Conservation (phyloP, 2,329 filamentous ascomycete genomes). For the Trichoderma breve region DNA sequence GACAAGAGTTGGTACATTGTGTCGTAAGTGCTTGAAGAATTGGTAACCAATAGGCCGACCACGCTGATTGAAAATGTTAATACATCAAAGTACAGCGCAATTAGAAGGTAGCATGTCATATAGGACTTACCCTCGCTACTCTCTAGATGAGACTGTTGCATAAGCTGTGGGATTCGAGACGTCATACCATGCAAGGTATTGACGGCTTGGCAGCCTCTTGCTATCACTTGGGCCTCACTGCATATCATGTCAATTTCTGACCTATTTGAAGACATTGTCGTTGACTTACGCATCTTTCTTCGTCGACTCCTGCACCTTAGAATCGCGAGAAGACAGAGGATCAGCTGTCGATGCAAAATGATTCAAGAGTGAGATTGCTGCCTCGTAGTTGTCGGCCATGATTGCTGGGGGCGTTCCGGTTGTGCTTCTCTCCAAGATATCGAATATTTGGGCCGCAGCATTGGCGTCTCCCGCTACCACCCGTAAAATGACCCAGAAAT, state of each 20-base stretch:
- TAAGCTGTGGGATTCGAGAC: slow-evolving; percentile 75
- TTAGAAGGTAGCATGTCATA: not conserved
- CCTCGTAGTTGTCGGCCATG: slow-evolving; percentile 93
- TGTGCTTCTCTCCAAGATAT: slow-evolving; percentile 77
- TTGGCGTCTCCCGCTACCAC: slow-evolving; percentile 67
- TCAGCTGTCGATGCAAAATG: slow-evolving; percentile 82
- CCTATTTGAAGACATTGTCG: not conserved
- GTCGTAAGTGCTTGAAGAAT: slow-evolving; percentile 85
- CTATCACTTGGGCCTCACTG: slow-evolving; percentile 55
- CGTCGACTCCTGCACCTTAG: not conserved
- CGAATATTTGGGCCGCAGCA: slow-evolving; percentile 76
- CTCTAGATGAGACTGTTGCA: slow-evolving; percentile 90
- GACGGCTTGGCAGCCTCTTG: slow-evolving; percentile 77
- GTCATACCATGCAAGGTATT: slow-evolving; percentile 80
- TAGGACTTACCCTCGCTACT: slow-evolving; percentile 66
- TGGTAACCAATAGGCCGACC: slow-evolving; percentile 96
- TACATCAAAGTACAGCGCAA: not conserved
- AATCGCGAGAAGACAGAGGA: not conserved
- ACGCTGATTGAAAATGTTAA: slow-evolving; percentile 56
- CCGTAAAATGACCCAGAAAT: slow-evolving; percentile 92
- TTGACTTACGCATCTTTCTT: not conserved
- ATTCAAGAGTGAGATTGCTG: slow-evolving; percentile 78
- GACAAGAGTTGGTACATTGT: slow-evolving; percentile 92
- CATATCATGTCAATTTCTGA: slow-evolving; percentile 47
- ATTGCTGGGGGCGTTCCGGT: slow-evolving; percentile 75